A percentile compares a stretch with the other conserved stretches of the same genome.
Conservation (phyloP, 805 yeast species). For the Candida endomychidarum region DNA sequence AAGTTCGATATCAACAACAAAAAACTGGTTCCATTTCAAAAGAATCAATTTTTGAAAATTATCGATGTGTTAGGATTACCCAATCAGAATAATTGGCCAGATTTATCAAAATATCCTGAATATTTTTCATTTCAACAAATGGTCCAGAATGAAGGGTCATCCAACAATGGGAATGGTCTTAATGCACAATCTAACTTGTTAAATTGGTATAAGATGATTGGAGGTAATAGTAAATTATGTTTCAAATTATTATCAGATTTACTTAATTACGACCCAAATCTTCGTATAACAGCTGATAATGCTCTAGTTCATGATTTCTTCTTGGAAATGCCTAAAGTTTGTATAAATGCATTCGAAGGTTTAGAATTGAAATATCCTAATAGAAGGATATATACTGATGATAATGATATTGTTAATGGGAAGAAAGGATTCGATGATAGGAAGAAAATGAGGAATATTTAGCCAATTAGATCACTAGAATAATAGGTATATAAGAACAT, state of each 20-base stretch:
- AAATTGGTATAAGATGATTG: constrained; percentile 84
- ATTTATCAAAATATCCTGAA: constrained; percentile 80
- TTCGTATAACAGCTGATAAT: constrained; percentile 72
- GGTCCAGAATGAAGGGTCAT: constrained; percentile 11
- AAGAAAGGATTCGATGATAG: constrained; percentile 23
- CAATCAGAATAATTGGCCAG: constrained; percentile 72
- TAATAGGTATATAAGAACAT: too few relatives aligned
- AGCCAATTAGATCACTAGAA: too few relatives aligned
- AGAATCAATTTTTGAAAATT: constrained; percentile 86
- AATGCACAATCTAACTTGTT: constrained; percentile 67
- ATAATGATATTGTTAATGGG: constrained; percentile 60
- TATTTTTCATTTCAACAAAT: constrained; percentile 52
- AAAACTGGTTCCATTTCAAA: constrained; percentile 91
- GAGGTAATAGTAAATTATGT: constrained; percentile 71
- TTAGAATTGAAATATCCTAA: constrained; percentile 75
- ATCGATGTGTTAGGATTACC: constrained; percentile 95
- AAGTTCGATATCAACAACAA: constrained; percentile 80
- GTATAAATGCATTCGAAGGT: constrained; percentile 78
- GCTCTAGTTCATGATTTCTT: constrained; percentile 81
- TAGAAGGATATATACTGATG: constrained; percentile 83
- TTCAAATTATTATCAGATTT: constrained; percentile 61
- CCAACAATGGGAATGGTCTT: constrained; percentile 19
- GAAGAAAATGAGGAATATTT: constrained; percentile 20
- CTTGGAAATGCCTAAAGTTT: constrained; percentile 63
- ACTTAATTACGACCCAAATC: constrained; percentile 80